Conservation (phyloP, 73 alveolate species). For the Paramecium sonneborni region DNA sequence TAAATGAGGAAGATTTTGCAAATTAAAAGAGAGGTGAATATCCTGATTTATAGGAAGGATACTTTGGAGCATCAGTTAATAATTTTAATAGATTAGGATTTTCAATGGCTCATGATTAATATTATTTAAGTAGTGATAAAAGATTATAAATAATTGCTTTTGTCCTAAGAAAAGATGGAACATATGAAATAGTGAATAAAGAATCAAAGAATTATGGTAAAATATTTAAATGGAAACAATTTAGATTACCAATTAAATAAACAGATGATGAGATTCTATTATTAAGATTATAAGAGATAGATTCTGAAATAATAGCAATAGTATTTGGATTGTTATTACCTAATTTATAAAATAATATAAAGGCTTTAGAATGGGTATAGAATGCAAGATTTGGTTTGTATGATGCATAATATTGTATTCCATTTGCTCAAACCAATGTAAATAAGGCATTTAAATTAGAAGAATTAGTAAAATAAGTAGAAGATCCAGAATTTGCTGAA, state of each 20-base stretch:
- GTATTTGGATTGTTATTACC: slow-evolving; percentile 31
- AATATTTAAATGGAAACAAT: slow-evolving; percentile 15
- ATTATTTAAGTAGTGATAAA: slow-evolving; percentile 39
- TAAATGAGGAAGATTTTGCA: slow-evolving; percentile 48
- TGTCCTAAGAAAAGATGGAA: slow-evolving; percentile 42
- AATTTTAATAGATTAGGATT: slow-evolving; percentile 64
- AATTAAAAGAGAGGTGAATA: slow-evolving; percentile 30
- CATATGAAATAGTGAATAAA: not conserved
- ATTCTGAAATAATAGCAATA: not conserved
- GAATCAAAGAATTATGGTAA: not conserved
- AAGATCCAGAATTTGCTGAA: slow-evolving; percentile 42
- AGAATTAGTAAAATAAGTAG: slow-evolving; percentile 10
- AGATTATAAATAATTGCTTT: slow-evolving; percentile 20
- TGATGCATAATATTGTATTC: slow-evolving; percentile 36
- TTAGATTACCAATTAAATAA: slow-evolving; percentile 17
- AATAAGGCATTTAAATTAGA: not conserved
- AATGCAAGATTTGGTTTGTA: slow-evolving; percentile 55
- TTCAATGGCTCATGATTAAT: slow-evolving; percentile 67
- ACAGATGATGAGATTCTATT: slow-evolving; percentile 30
- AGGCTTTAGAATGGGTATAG: slow-evolving; percentile 32
- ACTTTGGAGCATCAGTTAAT: slow-evolving; percentile 51
- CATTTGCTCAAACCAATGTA: slow-evolving; percentile 29
- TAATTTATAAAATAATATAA: slow-evolving; percentile 17
- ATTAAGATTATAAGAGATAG: not conserved
- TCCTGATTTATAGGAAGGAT: slow-evolving; percentile 62